Evolutionary conservation across 345 rosid genomes (phyloP).

Genomic region (Erodium maritimum): DNA sequence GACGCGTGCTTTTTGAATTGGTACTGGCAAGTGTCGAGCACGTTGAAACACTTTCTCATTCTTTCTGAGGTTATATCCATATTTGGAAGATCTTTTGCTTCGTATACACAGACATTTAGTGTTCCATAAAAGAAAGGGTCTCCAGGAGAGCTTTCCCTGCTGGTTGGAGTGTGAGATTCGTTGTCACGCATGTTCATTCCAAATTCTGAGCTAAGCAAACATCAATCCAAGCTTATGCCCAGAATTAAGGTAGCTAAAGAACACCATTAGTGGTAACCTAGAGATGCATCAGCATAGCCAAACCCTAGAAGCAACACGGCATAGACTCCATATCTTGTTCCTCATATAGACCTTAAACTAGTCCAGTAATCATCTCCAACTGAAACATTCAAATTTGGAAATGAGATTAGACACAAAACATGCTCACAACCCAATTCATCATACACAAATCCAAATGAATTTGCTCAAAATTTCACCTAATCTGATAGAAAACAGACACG

Average conservation of each 20-base stretch:
- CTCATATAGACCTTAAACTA: conserved; percentile 1
- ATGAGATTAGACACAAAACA: background rate
- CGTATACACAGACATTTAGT: conserved; percentile 42
- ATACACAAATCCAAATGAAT: background rate
- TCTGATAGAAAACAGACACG: background rate
- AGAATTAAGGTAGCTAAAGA: background rate
- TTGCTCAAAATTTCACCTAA: background rate
- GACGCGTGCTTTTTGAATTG: conserved; percentile 13
- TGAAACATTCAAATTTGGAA: background rate
- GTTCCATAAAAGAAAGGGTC: conserved; percentile 46
- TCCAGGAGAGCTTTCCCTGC: conserved; percentile 1
- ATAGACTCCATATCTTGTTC: background rate
- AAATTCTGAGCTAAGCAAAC: background rate
- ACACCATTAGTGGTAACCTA: no score
- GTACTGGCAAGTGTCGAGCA: conserved; percentile 23
- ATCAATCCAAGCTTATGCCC: background rate
- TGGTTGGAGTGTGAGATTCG: conserved; percentile 1
- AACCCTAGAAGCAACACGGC: background rate
- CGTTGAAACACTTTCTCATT: conserved; percentile 33
- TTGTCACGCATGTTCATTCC: conserved; percentile 15
- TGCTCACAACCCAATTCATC: background rate
- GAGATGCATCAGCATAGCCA: background rate
- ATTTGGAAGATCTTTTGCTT: conserved; percentile 58
- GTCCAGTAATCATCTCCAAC: conserved; percentile 17
- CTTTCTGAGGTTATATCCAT: conserved; percentile 56